Conservation (phyloP, 2,329 filamentous ascomycete species). For the Colletotrichum coccodes region DNA sequence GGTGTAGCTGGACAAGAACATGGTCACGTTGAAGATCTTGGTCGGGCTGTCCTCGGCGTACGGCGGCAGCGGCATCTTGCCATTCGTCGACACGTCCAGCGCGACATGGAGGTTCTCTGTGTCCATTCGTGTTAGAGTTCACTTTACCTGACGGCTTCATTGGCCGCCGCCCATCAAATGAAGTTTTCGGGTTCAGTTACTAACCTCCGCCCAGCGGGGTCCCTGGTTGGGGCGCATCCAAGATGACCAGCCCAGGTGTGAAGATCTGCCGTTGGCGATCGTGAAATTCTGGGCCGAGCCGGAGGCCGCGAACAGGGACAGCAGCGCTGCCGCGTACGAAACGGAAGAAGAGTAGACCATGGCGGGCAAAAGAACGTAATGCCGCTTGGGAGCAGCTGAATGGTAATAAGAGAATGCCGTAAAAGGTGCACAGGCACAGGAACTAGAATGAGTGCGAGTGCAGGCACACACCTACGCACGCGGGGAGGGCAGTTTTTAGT, state of each 20-base stretch:
- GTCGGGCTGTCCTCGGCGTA: conserved; percentile 64
- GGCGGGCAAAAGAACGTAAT: not conserved
- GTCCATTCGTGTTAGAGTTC: conserved; percentile 18
- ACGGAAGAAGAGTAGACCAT: conserved; percentile 21
- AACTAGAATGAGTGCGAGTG: conserved; percentile 7
- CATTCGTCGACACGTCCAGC: conserved; percentile 74
- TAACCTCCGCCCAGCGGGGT: conserved; percentile 72
- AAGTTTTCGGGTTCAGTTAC: conserved; percentile 38
- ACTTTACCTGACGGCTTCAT: not conserved
- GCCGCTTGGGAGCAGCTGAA: conserved; percentile 3
- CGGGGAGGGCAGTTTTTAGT: not conserved
- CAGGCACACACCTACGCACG: conserved; percentile 11
- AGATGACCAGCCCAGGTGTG: conserved; percentile 74
- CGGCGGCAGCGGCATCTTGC: conserved; percentile 68
- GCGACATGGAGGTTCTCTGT: conserved; percentile 70
- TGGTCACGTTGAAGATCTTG: conserved; percentile 70
- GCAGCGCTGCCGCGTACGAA: conserved; percentile 32
- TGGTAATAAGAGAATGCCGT: not conserved
- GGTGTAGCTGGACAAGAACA: conserved; percentile 74
- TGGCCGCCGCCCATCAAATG: not conserved
- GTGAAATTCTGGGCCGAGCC: conserved; percentile 58
- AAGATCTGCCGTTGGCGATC: conserved; percentile 72
- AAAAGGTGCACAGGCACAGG: not conserved
- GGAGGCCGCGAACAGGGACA: conserved; percentile 40
- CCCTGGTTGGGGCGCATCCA: conserved; percentile 73